Percentiles rank a stretch among this genome's conserved stretches.
Conservation (phyloP, 306 rosid genomes). For the Citrullus colocynthis region DNA sequence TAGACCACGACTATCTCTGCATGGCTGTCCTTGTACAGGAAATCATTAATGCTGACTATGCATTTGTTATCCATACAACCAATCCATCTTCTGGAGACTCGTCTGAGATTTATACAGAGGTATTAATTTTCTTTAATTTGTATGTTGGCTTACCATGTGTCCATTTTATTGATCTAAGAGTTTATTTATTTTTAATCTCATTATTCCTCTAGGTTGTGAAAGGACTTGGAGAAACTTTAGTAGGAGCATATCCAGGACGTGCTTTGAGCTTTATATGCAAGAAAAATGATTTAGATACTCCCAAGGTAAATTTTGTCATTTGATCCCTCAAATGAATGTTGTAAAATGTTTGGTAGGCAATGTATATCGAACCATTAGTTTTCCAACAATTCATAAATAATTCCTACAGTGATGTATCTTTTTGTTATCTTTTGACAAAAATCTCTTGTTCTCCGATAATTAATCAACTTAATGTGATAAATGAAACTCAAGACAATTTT, state of each 20-base stretch:
- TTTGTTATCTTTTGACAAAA: neutral
- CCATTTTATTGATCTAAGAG: neutral
- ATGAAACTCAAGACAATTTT: neutral
- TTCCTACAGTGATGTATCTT: neutral
- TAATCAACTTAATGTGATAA: neutral
- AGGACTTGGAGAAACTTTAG: slow-evolving; percentile 97
- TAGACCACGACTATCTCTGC: slow-evolving; percentile 81
- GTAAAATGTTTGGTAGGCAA: neutral
- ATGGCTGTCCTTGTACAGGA: slow-evolving; percentile 99
- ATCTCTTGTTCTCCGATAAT: neutral
- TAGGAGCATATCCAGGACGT: slow-evolving; percentile 99
- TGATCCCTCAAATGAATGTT: neutral
- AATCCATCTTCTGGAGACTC: slow-evolving; percentile 96
- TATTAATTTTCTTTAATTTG: slow-evolving; percentile 19
- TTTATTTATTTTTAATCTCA: neutral
- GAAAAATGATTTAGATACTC: slow-evolving; percentile 65
- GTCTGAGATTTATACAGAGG: slow-evolving; percentile 98
- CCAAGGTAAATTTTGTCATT: slow-evolving; percentile 39
- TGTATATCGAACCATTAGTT: neutral
- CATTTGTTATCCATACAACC: slow-evolving; percentile 92
- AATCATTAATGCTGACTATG: slow-evolving; percentile 90
- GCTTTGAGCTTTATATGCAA: slow-evolving; percentile 88
- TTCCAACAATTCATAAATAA: neutral
- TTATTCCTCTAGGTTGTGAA: slow-evolving; percentile 62
- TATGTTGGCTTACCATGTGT: neutral